Conservation (phyloP, 2,329 filamentous ascomycete genomes). For the Drechslera avenae region DNA sequence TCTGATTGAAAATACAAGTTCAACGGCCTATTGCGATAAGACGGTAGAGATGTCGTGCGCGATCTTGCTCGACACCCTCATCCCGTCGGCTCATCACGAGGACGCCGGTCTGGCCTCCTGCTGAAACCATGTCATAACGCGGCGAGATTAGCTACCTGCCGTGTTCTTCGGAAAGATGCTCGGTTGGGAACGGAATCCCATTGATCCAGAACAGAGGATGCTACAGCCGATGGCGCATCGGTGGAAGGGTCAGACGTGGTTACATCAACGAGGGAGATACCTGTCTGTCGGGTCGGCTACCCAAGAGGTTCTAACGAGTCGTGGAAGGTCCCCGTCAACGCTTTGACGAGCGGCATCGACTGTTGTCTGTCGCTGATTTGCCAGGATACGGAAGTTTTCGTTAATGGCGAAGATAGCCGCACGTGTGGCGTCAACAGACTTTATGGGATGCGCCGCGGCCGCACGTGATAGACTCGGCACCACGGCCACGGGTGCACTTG, state of each 20-base stretch:
- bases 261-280: constrained; percentile 4
- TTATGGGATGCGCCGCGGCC: not conserved
- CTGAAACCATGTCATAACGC: not conserved
- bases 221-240: constrained; percentile 5
- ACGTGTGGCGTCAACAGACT: not conserved
- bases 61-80: too few species aligned
- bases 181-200: constrained; percentile 3
- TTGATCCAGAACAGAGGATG: not conserved
- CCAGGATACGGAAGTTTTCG: not conserved
- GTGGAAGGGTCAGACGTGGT: constrained; percentile 9
- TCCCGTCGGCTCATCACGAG: too few species aligned
- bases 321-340: constrained; percentile 1
- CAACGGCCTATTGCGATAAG: not conserved
- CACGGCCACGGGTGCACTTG: not conserved
- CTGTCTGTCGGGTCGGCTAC: not conserved
- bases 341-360: not conserved
- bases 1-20: not conserved
- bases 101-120: not conserved
- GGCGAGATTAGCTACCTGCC: not conserved
- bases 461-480: too few species aligned
- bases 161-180: not conserved
- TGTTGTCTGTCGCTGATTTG: not conserved
- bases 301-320: constrained; percentile 8
- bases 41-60: too few species aligned
- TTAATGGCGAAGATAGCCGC: constrained; percentile 1